Evolutionary conservation across 1,139 yeast genomes (phyloP).

Genomic region (Diutina scorzettiae): DNA sequence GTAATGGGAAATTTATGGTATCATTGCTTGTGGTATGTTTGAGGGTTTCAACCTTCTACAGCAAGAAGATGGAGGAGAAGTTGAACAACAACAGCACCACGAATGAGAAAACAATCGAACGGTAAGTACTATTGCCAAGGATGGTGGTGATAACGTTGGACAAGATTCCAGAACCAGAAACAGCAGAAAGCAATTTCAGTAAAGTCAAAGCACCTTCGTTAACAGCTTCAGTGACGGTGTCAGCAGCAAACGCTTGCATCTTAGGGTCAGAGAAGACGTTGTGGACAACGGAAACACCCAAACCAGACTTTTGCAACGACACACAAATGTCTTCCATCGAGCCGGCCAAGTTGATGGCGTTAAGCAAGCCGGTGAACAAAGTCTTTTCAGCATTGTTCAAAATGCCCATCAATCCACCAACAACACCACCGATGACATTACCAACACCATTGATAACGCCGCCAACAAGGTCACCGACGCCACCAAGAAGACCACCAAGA

Average conservation of each 20-base stretch:
- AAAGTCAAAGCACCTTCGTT: neutral
- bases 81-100: slow-evolving; percentile 1
- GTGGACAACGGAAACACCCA: slow-evolving; percentile 2
- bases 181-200: neutral
- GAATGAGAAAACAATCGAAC: slow-evolving; percentile 3
- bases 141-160: neutral
- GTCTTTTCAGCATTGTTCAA: slow-evolving; percentile 3
- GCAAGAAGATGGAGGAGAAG: slow-evolving; percentile 4
- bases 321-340: slow-evolving; percentile 1
- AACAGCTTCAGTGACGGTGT: neutral
- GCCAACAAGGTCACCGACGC: neutral
- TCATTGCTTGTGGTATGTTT: too few species aligned
- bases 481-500: neutral
- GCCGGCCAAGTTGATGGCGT: slow-evolving; percentile 6
- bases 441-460: neutral
- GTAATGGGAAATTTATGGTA: too few species aligned
- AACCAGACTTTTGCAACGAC: slow-evolving; percentile 5
- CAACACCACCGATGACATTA: neutral
- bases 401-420: neutral
- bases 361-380: neutral
- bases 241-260: neutral
- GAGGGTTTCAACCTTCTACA: too few species aligned
- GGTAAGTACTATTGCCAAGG: neutral
- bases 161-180: neutral
- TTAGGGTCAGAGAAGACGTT: neutral